Evolutionary conservation across 2,329 filamentous ascomycete genomes (phyloP), one percentile per base, ranked within the genome.

Genomic region (Penicillium sp.): DNA sequence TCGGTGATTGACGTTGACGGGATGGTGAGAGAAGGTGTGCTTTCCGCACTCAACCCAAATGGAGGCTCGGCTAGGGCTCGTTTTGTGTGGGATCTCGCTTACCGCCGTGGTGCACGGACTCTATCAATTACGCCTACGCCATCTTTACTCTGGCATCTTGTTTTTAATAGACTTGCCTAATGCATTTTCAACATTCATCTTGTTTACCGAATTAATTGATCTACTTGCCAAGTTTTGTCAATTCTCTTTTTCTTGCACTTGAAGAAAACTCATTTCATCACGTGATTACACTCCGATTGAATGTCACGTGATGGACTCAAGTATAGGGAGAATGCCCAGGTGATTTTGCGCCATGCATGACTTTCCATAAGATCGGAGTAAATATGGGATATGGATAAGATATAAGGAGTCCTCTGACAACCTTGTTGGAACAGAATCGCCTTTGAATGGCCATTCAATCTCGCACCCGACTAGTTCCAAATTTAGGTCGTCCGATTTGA

Each of bases 11-110:
- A 66, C 63, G 64, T 66, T 61, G 62, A 63, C 65, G 68, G 63
- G 60, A 65, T 65, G 66, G 67, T 64, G 54, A 54, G 55, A 53
- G 53, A 52, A 46, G 58, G 55, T 15, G 63, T 58, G 66, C 56
- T 59, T 37, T 55, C 65, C 59, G 58, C 55, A 62, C 59, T 58
- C 59, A 61, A 58, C 58, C 59, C 60, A 60, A 56, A 60, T 56
- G 53, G 58, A 55, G 56, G 56, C 47, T 63, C 61, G 63, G 64
- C 64, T 69, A 70, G 67, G 68, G 68, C 64, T 69, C 50, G 54
- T 57, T 65, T 67, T 71, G 66, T 69, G 67, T 69, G 67, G 65
- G 66, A 65, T 65, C 65, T 71, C 68, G 68, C 68, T 71, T 71
- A 71, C 64, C 62, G 64, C 55, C 50, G 53, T 45, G 46, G 58